Conservation (phyloP, 2,329 filamentous ascomycete genomes). For the Gnomoniopsis sp. region DNA sequence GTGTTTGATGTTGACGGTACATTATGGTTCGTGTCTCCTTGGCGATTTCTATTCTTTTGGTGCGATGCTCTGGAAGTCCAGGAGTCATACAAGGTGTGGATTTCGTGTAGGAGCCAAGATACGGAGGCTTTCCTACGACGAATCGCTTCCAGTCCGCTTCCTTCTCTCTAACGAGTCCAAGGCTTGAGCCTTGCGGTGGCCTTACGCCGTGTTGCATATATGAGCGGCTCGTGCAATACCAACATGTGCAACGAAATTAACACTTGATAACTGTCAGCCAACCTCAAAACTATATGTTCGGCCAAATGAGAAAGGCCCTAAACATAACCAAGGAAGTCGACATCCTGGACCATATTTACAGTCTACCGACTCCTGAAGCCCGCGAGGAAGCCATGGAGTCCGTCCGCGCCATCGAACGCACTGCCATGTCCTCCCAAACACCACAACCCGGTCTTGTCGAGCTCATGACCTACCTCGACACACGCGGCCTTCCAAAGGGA, state of each 20-base stretch:
- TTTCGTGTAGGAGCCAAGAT: too few relatives aligned
- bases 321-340: slow-evolving; percentile 70
- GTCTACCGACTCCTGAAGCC: slow-evolving; percentile 56
- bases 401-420: slow-evolving; percentile 75
- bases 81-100: neutral
- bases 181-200: too few relatives aligned
- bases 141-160: too few relatives aligned
- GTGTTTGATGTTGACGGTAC: slow-evolving; percentile 97
- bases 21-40: slow-evolving; percentile 65
- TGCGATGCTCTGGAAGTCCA: neutral
- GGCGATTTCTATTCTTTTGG: slow-evolving; percentile 2
- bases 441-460: slow-evolving; percentile 75
- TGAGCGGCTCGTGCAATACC: too few relatives aligned
- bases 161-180: too few relatives aligned
- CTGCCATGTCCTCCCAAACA: slow-evolving; percentile 74
- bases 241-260: neutral
- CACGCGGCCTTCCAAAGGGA: slow-evolving; percentile 64
- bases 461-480: slow-evolving; percentile 81
- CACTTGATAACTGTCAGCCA: slow-evolving; percentile 48
- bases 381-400: slow-evolving; percentile 66
- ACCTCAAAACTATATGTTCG: slow-evolving; percentile 95
- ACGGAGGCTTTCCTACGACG: too few relatives aligned
- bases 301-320: slow-evolving; percentile 74
- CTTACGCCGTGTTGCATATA: too few relatives aligned
- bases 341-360: slow-evolving; percentile 85